A percentile compares a stretch with the other conserved stretches of the same genome.
Conservation (phyloP, 495 filamentous ascomycete genomes). For the Hypoxylon crocopeplum region DNA sequence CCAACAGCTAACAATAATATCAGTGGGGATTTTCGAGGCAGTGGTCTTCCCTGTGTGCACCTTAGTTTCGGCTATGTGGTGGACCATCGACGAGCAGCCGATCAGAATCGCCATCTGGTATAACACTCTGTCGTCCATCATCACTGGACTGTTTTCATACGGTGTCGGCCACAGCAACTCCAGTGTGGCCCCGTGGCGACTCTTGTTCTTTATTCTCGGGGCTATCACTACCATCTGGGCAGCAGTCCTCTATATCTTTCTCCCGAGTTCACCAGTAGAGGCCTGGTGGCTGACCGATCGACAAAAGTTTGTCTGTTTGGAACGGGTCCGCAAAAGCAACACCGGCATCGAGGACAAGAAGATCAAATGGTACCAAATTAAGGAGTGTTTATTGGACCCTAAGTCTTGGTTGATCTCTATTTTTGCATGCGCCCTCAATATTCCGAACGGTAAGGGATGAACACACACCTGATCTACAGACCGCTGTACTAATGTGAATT, state of each 20-base stretch:
- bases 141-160: constrained; percentile 34
- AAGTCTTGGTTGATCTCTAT: constrained; percentile 67
- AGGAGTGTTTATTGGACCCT: constrained; percentile 62
- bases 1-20: too few species aligned
- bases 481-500: background rate
- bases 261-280: constrained; percentile 61
- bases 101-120: constrained; percentile 54
- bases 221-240: constrained; percentile 58
- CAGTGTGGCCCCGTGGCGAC: constrained; percentile 42
- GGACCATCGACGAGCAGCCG: constrained; percentile 21
- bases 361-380: constrained; percentile 64
- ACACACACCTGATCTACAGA: background rate
- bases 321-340: constrained; percentile 39
- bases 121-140: constrained; percentile 55
- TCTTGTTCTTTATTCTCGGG: constrained; percentile 54
- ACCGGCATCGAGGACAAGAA: constrained; percentile 48
- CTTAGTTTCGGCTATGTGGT: constrained; percentile 23
- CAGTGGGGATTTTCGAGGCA: constrained; percentile 26
- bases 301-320: constrained; percentile 37
- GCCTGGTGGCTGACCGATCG: constrained; percentile 50
- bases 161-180: constrained; percentile 27
- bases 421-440: constrained; percentile 57
- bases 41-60: constrained; percentile 28
- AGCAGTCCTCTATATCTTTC: constrained; percentile 59
- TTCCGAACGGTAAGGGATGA: constrained; percentile 51